These are phyloP conservation scores for Emergomyces orientalis DNA, from an alignment of 2,329 filamentous ascomycete species.

Conservation along the genomic window DNA sequence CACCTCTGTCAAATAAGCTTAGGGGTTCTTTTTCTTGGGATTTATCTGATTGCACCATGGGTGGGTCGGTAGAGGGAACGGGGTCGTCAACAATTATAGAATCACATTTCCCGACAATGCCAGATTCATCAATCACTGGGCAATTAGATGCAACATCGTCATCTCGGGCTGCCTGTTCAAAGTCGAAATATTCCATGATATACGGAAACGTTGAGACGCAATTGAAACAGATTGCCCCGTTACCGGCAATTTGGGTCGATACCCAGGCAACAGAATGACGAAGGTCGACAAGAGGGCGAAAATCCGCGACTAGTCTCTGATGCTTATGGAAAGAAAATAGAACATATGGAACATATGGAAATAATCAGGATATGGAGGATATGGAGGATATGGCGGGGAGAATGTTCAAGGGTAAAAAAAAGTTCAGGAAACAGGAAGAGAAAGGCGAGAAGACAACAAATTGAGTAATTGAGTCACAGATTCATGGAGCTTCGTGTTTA, in stretches of 20 bases:
- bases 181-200: conserved; percentile 41
- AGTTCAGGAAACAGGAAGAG: neutral
- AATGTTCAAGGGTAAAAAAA: neutral
- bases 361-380: neutral
- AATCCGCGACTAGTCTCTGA: neutral
- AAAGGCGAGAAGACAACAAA: neutral
- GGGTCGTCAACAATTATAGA: conserved; percentile 35
- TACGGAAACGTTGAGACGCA: conserved; percentile 3
- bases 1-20: conserved; percentile 21
- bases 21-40: conserved; percentile 15
- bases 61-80: conserved; percentile 29
- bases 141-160: conserved; percentile 34
- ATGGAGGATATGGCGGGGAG: neutral
- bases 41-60: conserved; percentile 18
- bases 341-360: neutral
- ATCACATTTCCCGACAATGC: conserved; percentile 30
- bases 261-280: neutral
- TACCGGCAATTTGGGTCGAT: neutral
- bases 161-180: conserved; percentile 37
- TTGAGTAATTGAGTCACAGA: conserved; percentile 1
- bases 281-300: neutral
- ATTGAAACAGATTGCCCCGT: neutral
- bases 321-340: neutral
- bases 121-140: conserved; percentile 31
- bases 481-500: neutral